Conservation (phyloP, 495 filamentous ascomycete genomes). For the Hyaloscypha hepaticicola region DNA sequence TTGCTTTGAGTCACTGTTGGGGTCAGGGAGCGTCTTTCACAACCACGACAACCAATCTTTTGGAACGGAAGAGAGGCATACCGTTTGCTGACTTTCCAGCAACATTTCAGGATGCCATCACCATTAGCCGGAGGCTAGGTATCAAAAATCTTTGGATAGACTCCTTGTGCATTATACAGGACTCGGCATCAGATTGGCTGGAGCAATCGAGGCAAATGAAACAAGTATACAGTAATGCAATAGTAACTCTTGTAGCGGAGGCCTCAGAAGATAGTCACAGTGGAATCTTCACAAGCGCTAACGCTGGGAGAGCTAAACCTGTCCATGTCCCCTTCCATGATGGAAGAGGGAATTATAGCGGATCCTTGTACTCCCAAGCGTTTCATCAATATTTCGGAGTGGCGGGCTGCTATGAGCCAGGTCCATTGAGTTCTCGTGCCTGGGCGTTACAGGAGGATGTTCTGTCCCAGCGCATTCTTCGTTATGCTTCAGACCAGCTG, state of each 20-base stretch:
- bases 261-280: too few species aligned
- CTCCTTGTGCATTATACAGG: constrained; percentile 37
- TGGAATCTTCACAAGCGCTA: too few species aligned
- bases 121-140: constrained; percentile 24
- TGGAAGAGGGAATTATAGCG: too few species aligned
- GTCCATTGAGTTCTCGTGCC: too few species aligned
- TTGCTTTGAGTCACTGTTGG: constrained; percentile 31
- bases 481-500: too few species aligned
- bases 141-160: constrained; percentile 42
- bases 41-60: constrained; percentile 13
- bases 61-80: constrained; percentile 15
- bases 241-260: constrained; percentile 34
- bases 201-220: constrained; percentile 32
- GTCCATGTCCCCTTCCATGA: too few species aligned
- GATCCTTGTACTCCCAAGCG: too few species aligned
- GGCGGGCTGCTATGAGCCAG: too few species aligned
- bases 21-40: constrained; percentile 23
- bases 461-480: too few species aligned
- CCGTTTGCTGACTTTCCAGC: constrained; percentile 25
- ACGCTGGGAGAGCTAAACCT: too few species aligned
- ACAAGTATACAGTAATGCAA: constrained; percentile 31
- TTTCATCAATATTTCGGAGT: too few species aligned
- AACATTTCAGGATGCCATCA: constrained; percentile 35
- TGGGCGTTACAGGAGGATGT: too few species aligned
- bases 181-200: constrained; percentile 31